Base-by-base conservation (phyloP, 306 rosid species). In the Lupinus albus region DNA sequence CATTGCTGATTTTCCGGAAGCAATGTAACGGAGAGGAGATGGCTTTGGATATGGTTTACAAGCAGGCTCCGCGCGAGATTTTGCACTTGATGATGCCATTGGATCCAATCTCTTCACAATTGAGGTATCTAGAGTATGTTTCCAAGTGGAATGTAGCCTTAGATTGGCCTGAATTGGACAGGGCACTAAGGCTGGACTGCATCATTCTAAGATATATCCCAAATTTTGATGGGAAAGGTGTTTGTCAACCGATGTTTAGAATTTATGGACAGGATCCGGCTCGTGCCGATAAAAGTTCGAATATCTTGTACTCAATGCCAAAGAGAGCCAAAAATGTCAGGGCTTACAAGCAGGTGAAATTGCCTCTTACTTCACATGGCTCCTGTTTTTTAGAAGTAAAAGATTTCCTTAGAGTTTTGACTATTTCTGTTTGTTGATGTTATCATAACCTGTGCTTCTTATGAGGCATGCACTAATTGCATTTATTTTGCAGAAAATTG, bases 101-200 rank as follows among this genome's bases (percentile, higher is more conserved):
- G 47, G 84, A 86, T 74, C 96, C 91, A 1, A 51, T 89, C 38
- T 89, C 92, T 76, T 86, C 92, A 18, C 92, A 88, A 67, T 70
- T 80, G 61, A 77, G 95, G 81, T 88, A 86, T 76, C 75, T 88
- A 49, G 86, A 81, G 64, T 89, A 86, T 49, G 76, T 89, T 10
- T 80, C 88, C 0, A 79, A 83, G 85, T 79, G 92, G 79, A 84
- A 82, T 75, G 81, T 83, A 13, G 78, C 82, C 71, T 68, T 82
- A 20, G 88, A 84, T 58, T 84, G 85, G 96, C 87, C 86, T 61
- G 84, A 85, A 11, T 58, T 77, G 63, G 88, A 82, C 69, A 68
- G 91, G 76, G 82, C 81, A 0, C 86, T 86, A 16, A 79, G 84
- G 18, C 77, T 89, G 83, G 96, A 89, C 46, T 86, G 86, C 63